These are phyloP conservation scores for Leucocoprinus sp. DNA, from an alignment of 768 basidiomycete species.

Conservation along the genomic window DNA sequence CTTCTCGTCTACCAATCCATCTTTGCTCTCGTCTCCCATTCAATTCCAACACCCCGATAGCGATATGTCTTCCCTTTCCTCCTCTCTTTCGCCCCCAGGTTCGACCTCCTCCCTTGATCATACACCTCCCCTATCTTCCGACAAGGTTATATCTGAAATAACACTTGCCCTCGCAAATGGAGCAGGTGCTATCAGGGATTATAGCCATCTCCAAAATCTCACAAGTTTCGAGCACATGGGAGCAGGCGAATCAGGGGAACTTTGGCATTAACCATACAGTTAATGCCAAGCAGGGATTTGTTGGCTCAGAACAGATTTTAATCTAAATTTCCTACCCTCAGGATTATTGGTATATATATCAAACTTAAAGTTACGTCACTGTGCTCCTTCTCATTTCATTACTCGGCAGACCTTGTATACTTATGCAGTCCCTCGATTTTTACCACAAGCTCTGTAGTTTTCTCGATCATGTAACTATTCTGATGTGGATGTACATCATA, in stretches of 20 bases:
- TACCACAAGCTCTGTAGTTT: constrained; percentile 2
- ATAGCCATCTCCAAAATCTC: constrained; percentile 12
- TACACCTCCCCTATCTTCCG: constrained; percentile 10
- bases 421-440: constrained; percentile 8
- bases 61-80: constrained; percentile 11
- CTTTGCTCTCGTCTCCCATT: background rate
- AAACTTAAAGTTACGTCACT: background rate
- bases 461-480: background rate
- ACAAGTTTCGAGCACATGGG: constrained; percentile 3
- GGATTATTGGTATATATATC: constrained; percentile 5
- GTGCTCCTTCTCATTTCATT: constrained; percentile 3
- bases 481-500: background rate
- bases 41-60: background rate
- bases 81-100: constrained; percentile 10
- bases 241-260: constrained; percentile 40
- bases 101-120: constrained; percentile 26
- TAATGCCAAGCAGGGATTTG: too few relatives aligned
- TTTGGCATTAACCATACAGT: constrained; percentile 39
- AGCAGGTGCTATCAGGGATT: constrained; percentile 23
- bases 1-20: background rate
- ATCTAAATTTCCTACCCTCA: background rate
- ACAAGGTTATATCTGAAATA: constrained; percentile 19
- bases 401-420: constrained; percentile 7
- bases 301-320: too few relatives aligned
- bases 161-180: constrained; percentile 22